These are phyloP conservation scores for Alternaria panax DNA, from an alignment of 2,329 filamentous ascomycete species.

Conservation along the genomic window DNA sequence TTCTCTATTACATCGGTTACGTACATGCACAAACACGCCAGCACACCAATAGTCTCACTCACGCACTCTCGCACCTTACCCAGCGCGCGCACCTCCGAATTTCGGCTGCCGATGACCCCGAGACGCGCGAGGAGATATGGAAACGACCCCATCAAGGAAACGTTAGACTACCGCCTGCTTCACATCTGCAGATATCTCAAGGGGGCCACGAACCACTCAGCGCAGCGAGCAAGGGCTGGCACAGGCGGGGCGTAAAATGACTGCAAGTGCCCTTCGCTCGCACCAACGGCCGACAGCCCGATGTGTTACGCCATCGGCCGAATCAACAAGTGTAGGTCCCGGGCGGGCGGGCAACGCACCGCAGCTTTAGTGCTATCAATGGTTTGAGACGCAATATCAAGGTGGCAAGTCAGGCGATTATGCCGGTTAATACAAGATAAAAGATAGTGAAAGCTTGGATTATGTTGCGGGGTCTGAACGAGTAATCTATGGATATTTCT, in stretches of 20 bases:
- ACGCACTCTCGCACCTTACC: not conserved
- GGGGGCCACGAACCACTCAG: not conserved
- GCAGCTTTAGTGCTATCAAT: not conserved
- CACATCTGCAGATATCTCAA: not conserved
- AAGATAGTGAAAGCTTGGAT: not conserved
- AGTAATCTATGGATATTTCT: too few species aligned
- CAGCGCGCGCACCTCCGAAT: not conserved
- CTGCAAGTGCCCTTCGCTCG: constrained; percentile 1
- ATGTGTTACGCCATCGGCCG: not conserved
- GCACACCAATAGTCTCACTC: not conserved
- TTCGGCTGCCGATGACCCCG: not conserved
- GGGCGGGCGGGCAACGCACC: not conserved
- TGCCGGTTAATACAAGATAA: not conserved
- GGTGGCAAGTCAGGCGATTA: not conserved
- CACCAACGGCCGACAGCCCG: constrained; percentile 5
- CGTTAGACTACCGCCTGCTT: not conserved
- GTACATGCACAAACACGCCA: not conserved
- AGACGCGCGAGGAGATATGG: not conserved
- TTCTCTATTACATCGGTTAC: not conserved
- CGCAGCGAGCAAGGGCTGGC: not conserved
- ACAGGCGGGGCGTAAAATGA: too few species aligned
- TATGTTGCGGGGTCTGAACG: not conserved
- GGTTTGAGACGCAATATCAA: not conserved
- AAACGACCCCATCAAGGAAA: not conserved
- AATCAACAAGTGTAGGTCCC: not conserved